phyloP scores from a whole-genome alignment of 2,329 filamentous ascomycete genomes.

The Ophiocordyceps australis region DNA sequence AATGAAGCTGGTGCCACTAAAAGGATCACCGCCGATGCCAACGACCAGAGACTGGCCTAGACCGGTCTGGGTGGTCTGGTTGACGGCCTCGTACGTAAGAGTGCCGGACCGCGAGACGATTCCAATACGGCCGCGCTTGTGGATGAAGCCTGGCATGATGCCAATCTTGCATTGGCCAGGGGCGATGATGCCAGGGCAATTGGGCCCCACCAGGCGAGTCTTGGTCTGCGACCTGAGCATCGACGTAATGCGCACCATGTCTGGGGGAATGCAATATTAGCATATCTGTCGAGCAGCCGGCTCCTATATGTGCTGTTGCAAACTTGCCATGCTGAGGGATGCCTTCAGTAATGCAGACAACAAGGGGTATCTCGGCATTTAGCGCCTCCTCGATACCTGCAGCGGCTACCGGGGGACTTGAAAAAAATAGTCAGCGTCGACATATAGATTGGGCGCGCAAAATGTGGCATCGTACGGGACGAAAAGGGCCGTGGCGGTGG shows the following conservation, averaged over 20 bases:
- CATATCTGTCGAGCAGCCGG: neutral
- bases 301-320: conserved; percentile 2
- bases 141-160: conserved; percentile 99
- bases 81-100: conserved; percentile 97
- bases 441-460: neutral
- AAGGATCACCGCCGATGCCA: conserved; percentile 95
- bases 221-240: conserved; percentile 97
- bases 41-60: conserved; percentile 96
- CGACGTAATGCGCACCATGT: conserved; percentile 98
- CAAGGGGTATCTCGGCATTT: conserved; percentile 77
- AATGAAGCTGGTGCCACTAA: conserved; percentile 99
- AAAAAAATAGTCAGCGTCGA: conserved; percentile 5
- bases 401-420: conserved; percentile 75
- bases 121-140: conserved; percentile 96
- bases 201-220: conserved; percentile 90
- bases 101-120: conserved; percentile 98
- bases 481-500: conserved; percentile 86
- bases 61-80: conserved; percentile 94
- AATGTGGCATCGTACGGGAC: conserved; percentile 50
- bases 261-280: conserved; percentile 29
- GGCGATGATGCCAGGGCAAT: conserved; percentile 95
- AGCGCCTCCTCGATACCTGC: conserved; percentile 95
- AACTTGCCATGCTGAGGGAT: conserved; percentile 84
- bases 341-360: conserved; percentile 96
- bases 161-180: conserved; percentile 98